Base-by-base conservation (phyloP, 2,329 filamentous ascomycete genomes). In the Neofusicoccum parvum region DNA sequence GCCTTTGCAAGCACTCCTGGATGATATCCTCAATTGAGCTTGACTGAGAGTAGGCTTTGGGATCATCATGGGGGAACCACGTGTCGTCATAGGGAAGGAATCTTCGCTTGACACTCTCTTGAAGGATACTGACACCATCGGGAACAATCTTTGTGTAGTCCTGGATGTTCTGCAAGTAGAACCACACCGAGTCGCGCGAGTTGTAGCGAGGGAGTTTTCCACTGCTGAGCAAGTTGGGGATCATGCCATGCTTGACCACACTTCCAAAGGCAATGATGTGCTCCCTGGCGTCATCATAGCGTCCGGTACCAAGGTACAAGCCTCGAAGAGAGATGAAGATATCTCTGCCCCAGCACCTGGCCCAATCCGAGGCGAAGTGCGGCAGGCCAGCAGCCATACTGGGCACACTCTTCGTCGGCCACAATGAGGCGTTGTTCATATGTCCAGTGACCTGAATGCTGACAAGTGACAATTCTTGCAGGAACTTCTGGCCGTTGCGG, bases 171-270 rank as follows among this genome's bases (percentile, higher is more conserved):
- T 99, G 95, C 60, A 99, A 80, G 82, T 96, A 97, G 83, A 98
- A 99, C 95, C 95, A 99, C 48, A 97, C 88, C 0, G 95, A 97
- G 78, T 99, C 95, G 67, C 95, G 87, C 49, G 95, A 94, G 77
- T 99, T 99, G 82, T 98, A 99, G 32, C 95, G 87, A 3, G 95
- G 95, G 15, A 89, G 85, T 67, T 90, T 92, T 6, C 95, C 94
- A 67, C 91, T 92, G 69, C 92, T 90, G 14, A 99, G 84, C 20
- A 99, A 84, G 73, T 99, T 99, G 14, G 95, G 95, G 65, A 99
- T 94, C 93, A 98, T 96, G 59, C 95, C 95, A 72, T 99, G 95
- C 82, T 99, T 99, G 70, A 99, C 81, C 11, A 99, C 94, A 75
- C 93, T 97, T 2, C 92, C 94, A 79, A 99, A 99, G 9, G 94